These are phyloP conservation scores for Polyporus arcularius DNA, from an alignment of 768 basidiomycete genomes.

Conservation along the genomic window DNA sequence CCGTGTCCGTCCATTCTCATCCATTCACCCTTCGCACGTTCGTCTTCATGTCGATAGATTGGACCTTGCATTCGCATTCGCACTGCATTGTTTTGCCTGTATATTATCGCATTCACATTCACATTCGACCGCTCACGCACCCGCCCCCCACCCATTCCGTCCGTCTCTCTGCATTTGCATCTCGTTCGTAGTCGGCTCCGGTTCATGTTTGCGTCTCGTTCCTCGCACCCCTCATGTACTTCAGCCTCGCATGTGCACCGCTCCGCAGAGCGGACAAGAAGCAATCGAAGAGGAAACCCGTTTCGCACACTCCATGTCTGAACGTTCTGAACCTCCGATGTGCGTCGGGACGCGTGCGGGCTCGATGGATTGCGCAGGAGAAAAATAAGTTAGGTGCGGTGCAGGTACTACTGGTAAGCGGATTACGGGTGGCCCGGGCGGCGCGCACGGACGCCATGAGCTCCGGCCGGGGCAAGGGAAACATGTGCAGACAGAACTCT, in stretches of 20 bases:
- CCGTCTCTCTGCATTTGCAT: slow-evolving; percentile 6
- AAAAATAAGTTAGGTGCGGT: slow-evolving; percentile 1
- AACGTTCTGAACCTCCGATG: not conserved
- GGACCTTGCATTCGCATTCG: slow-evolving; percentile 20
- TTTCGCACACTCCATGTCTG: not conserved
- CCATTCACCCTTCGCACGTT: slow-evolving; percentile 4
- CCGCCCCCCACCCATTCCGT: not conserved
- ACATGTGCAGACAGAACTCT: too few relatives aligned
- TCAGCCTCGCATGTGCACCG: slow-evolving; percentile 20
- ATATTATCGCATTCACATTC: slow-evolving; percentile 7
- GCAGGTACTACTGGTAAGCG: not conserved
- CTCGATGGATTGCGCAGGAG: too few relatives aligned
- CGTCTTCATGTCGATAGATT: slow-evolving; percentile 15
- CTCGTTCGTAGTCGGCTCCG: not conserved
- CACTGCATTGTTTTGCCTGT: slow-evolving; percentile 6
- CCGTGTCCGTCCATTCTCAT: not conserved
- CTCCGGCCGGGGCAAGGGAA: too few relatives aligned
- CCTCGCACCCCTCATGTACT: slow-evolving; percentile 6
- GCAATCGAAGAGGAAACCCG: slow-evolving; percentile 15
- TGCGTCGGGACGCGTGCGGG: not conserved
- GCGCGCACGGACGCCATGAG: too few relatives aligned
- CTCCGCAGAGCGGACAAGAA: slow-evolving; percentile 30
- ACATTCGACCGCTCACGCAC: not conserved
- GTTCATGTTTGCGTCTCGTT: slow-evolving; percentile 5
- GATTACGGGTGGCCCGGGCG: too few relatives aligned